These are phyloP conservation scores for Aquilaria yunnanensis DNA, from an alignment of 345 rosid species.

Conservation along the genomic window DNA sequence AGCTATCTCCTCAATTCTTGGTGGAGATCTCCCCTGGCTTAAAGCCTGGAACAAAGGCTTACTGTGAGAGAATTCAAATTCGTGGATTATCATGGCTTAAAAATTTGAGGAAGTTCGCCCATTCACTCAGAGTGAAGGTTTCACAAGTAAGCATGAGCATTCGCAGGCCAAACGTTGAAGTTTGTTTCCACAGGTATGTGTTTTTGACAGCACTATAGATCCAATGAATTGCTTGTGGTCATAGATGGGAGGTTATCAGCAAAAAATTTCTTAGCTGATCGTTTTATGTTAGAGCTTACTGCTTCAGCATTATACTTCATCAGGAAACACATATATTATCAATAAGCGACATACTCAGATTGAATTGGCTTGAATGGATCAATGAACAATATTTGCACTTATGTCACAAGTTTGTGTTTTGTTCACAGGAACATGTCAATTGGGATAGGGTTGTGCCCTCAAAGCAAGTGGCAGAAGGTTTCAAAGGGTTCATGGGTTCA, in stretches of 20 bases:
- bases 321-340: too few relatives aligned
- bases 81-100: conserved; percentile 55
- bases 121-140: conserved; percentile 57
- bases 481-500: conserved; percentile 69
- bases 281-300: too few relatives aligned
- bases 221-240: too few relatives aligned
- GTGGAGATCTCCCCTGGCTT: conserved; percentile 67
- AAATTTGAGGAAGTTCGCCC: conserved; percentile 55
- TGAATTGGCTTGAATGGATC: too few relatives aligned
- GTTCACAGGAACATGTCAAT: conserved; percentile 69
- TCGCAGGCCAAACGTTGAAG: conserved; percentile 39
- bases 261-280: too few relatives aligned
- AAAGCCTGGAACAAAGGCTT: conserved; percentile 41
- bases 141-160: conserved; percentile 26
- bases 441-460: conserved; percentile 75
- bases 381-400: too few relatives aligned
- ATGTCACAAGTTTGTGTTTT: not conserved
- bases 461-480: conserved; percentile 69
- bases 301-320: too few relatives aligned
- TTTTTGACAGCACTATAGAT: not conserved
- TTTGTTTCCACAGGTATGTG: conserved; percentile 85
- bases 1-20: conserved; percentile 39
- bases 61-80: conserved; percentile 69
- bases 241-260: too few relatives aligned
- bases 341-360: too few relatives aligned